Conservation (phyloP, 192 early-diverging fungal genomes). For the Thoreauomyces humboldtii region DNA sequence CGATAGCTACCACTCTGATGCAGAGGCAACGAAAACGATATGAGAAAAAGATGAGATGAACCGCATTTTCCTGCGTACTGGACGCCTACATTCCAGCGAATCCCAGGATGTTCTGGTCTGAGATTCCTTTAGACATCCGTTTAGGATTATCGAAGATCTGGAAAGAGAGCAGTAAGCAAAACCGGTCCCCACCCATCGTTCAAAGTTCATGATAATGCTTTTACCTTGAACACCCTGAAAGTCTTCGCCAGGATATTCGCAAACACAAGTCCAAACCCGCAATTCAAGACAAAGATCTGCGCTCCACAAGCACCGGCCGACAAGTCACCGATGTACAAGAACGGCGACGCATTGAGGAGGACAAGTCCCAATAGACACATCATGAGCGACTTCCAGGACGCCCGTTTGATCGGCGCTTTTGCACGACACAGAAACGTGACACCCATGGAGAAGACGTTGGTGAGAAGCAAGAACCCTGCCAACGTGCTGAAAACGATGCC, state of each 20-base stretch:
- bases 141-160: slow-evolving; percentile 15
- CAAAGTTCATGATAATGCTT: too few species aligned
- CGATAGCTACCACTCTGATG: neutral
- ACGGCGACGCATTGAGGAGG: neutral
- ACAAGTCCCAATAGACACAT: neutral
- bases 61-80: too few species aligned
- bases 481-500: neutral
- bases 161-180: neutral
- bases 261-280: slow-evolving; percentile 7
- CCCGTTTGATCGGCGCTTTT: slow-evolving; percentile 8
- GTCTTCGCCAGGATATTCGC: slow-evolving; percentile 10
- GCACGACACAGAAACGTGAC: neutral
- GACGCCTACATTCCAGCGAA: slow-evolving; percentile 7
- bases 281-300: slow-evolving; percentile 9
- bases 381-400: neutral
- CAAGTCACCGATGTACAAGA: slow-evolving; percentile 2
- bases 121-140: slow-evolving; percentile 1
- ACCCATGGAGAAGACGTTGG: neutral
- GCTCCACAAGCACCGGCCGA: neutral
- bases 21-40: too few species aligned
- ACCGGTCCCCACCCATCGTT: neutral
- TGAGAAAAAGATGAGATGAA: too few species aligned
- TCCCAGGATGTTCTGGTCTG: neutral
- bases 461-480: neutral
- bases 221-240: neutral